Evolutionary conservation across 1,284 basidiomycete species (phyloP).

Genomic region (Macrocystidia cucumis): DNA sequence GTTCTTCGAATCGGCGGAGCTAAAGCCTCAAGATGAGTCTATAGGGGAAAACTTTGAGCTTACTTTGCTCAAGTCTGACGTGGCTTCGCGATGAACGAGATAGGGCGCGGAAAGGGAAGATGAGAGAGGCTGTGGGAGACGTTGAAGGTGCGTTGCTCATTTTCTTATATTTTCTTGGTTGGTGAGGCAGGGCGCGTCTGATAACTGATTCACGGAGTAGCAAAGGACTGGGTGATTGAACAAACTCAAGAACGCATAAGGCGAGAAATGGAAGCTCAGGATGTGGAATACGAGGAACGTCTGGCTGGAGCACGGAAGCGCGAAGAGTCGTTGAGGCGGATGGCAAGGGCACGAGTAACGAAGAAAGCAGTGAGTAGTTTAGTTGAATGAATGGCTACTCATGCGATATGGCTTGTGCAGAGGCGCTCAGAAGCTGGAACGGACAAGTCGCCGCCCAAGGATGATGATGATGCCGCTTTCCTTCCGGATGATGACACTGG

Average conservation of each 20-base stretch:
- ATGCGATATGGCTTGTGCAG: not conserved
- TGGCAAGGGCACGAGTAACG: conserved; percentile 44
- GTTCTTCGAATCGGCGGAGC: conserved; percentile 1
- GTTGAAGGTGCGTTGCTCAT: conserved; percentile 18
- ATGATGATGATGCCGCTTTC: conserved; percentile 40
- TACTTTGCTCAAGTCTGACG: conserved; percentile 73
- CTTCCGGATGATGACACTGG: conserved; percentile 44
- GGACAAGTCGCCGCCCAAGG: conserved; percentile 12
- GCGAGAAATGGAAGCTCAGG: conserved; percentile 58
- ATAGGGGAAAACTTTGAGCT: conserved; percentile 81
- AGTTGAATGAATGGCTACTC: conserved; percentile 1
- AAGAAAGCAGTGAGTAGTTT: conserved; percentile 48
- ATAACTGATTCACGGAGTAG: conserved; percentile 24
- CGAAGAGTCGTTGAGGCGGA: conserved; percentile 51
- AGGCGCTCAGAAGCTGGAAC: conserved; percentile 8
- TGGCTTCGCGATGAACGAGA: conserved; percentile 73
- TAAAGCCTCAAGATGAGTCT: conserved; percentile 1
- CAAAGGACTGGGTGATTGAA: conserved; percentile 75
- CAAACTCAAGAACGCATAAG: conserved; percentile 64
- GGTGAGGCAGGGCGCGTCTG: not conserved
- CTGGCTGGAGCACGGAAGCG: conserved; percentile 53
- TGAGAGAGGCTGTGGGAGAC: conserved; percentile 32
- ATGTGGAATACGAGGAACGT: conserved; percentile 53
- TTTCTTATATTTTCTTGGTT: not conserved
- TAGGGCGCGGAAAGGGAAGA: conserved; percentile 56